Evolutionary conservation across 1,284 basidiomycete species (phyloP).

Genomic region (Agroathelia rolfsii): DNA sequence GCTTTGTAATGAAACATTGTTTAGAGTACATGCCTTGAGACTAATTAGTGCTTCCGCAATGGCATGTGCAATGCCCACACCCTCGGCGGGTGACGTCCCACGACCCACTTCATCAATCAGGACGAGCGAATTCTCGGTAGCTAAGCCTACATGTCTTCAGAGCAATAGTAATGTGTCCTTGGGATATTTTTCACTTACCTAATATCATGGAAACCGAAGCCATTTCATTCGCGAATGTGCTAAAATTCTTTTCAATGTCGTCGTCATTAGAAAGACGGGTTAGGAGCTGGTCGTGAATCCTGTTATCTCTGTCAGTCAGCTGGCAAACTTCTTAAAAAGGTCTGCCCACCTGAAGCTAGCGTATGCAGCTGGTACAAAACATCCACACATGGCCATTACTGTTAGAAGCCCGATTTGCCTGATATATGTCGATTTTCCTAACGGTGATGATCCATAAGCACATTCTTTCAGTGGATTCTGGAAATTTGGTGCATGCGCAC

Average conservation of each 20-base stretch:
- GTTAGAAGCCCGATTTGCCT: constrained; percentile 78
- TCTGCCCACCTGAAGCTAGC: constrained; percentile 63
- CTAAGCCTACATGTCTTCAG: constrained; percentile 49
- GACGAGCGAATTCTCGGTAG: constrained; percentile 63
- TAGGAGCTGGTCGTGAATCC: constrained; percentile 75
- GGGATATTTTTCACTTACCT: too few species aligned
- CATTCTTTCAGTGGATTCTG: too few species aligned
- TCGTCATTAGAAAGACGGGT: constrained; percentile 89
- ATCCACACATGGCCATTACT: constrained; percentile 83
- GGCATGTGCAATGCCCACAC: constrained; percentile 85
- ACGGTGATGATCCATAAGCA: constrained; percentile 2
- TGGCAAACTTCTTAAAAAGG: constrained; percentile 1
- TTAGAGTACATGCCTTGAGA: constrained; percentile 47
- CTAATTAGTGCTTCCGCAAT: constrained; percentile 82
- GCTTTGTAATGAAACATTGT: background rate
- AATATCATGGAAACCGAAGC: constrained; percentile 82
- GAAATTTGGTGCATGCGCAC: constrained; percentile 23
- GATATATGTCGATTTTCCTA: constrained; percentile 88
- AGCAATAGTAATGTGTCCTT: too few species aligned
- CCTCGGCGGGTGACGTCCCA: constrained; percentile 81
- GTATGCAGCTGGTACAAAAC: constrained; percentile 86
- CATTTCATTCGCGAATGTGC: constrained; percentile 93
- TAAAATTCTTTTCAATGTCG: constrained; percentile 77
- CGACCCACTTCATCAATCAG: constrained; percentile 88
- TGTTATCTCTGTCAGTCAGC: constrained; percentile 17